Conservation (phyloP, 192 early-diverging fungal genomes). For the Coemansia sp. region DNA sequence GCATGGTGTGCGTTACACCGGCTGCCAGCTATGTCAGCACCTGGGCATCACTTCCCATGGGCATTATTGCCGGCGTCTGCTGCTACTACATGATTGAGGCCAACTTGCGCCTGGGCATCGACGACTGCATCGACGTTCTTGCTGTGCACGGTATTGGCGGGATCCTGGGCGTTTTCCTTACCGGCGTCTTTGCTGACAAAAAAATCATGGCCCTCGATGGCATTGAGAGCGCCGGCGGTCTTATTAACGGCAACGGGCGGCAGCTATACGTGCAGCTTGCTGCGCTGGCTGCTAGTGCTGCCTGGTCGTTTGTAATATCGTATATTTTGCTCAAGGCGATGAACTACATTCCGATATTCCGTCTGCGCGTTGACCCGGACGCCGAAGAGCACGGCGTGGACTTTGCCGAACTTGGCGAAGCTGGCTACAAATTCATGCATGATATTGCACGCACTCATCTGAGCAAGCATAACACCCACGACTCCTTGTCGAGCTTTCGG, state of each 20-base stretch:
- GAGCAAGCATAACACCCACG: not conserved
- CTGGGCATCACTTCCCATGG: constrained; percentile 73
- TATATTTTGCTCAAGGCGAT: constrained; percentile 56
- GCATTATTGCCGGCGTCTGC: constrained; percentile 60
- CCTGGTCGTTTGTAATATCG: constrained; percentile 61
- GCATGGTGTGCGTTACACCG: constrained; percentile 86
- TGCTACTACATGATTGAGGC: constrained; percentile 64
- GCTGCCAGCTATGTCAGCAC: constrained; percentile 74
- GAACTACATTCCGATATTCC: constrained; percentile 56
- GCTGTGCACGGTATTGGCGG: constrained; percentile 74
- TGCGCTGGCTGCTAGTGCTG: constrained; percentile 59
- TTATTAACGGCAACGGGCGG: constrained; percentile 65
- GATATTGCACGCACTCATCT: constrained; percentile 17
- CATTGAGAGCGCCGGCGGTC: constrained; percentile 51
- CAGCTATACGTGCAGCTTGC: constrained; percentile 72
- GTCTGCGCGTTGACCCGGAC: constrained; percentile 55
- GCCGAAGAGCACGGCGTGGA: constrained; percentile 54
- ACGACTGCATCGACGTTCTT: constrained; percentile 81
- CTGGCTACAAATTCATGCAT: constrained; percentile 46
- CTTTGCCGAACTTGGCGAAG: constrained; percentile 55
- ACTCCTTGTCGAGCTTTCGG: constrained; percentile 13
- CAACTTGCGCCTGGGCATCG: constrained; percentile 67
- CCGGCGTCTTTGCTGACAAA: constrained; percentile 86
- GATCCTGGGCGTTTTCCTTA: constrained; percentile 77
- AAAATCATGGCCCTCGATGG: constrained; percentile 69